Percentiles rank a stretch among this genome's conserved stretches.
These are phyloP conservation scores for Reticulascus tulasneorum DNA, from an alignment of 2,329 filamentous ascomycete genomes.

Conservation along the genomic window DNA sequence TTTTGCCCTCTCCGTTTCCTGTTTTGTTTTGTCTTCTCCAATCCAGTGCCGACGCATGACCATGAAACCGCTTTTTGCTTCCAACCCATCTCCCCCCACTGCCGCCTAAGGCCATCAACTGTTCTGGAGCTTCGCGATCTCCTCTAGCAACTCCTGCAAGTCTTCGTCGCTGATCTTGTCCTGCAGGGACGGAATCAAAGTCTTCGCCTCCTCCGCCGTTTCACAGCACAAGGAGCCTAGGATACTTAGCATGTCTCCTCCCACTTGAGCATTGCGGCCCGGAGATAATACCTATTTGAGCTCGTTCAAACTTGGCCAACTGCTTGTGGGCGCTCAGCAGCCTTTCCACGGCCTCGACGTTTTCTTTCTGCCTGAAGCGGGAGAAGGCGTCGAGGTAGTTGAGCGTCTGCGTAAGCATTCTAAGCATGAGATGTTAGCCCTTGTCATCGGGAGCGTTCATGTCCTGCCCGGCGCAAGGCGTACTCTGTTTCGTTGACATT, in stretches of 20 bases:
- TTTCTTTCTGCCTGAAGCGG: conserved; percentile 92
- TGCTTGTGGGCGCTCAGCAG: conserved; percentile 75
- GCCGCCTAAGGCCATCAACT: conserved; percentile 13
- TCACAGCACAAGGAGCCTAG: conserved; percentile 88
- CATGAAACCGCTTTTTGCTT: neutral
- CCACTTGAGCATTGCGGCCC: no score
- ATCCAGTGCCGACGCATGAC: neutral
- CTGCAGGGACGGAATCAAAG: conserved; percentile 81
- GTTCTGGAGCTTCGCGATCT: conserved; percentile 75
- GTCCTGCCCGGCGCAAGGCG: conserved; percentile 25
- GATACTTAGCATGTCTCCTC: conserved; percentile 10
- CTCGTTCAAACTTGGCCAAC: conserved; percentile 88
- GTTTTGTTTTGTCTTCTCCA: conserved; percentile 1
- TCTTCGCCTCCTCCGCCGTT: conserved; percentile 91
- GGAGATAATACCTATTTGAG: conserved; percentile 70
- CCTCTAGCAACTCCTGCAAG: conserved; percentile 80
- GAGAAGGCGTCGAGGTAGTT: conserved; percentile 94
- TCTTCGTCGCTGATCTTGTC: conserved; percentile 91
- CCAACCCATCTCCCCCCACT: neutral
- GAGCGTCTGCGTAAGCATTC: conserved; percentile 79
- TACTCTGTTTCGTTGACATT: conserved; percentile 83
- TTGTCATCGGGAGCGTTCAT: neutral
- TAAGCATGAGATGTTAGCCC: conserved; percentile 23
- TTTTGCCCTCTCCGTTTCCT: neutral
- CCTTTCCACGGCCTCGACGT: conserved; percentile 89